A percentile compares a stretch with the other conserved stretches of the same genome.
phyloP scores from a whole-genome alignment of 2,329 filamentous ascomycete species.

The Camillea tinctor region DNA sequence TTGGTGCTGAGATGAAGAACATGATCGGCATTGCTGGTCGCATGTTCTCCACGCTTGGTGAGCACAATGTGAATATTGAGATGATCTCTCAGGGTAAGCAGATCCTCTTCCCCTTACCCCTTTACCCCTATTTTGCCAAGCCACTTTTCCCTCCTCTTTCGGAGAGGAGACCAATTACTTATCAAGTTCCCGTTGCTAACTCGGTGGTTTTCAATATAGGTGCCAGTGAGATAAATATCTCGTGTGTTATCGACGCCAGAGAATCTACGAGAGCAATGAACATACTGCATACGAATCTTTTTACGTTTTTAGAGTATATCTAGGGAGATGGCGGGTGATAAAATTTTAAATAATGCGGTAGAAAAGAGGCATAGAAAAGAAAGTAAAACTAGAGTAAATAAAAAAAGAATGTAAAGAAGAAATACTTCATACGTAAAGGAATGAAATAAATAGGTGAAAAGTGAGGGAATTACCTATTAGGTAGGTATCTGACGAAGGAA shows the following conservation, averaged over 20 bases:
- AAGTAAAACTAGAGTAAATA: background rate
- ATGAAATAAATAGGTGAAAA: too few relatives aligned
- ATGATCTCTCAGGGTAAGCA: slow-evolving; percentile 95
- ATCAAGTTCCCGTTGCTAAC: slow-evolving; percentile 5
- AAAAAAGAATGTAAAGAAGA: too few relatives aligned
- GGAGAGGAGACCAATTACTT: background rate
- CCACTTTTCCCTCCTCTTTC: background rate
- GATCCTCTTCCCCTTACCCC: background rate
- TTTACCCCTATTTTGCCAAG: background rate
- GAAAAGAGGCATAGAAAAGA: background rate
- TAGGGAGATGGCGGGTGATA: background rate
- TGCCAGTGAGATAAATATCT: slow-evolving; percentile 98
- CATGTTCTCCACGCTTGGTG: slow-evolving; percentile 93
- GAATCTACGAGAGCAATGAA: slow-evolving; percentile 94
- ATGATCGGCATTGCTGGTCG: slow-evolving; percentile 91
- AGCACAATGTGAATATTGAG: slow-evolving; percentile 94
- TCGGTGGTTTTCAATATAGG: slow-evolving; percentile 48
- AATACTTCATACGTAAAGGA: too few relatives aligned
- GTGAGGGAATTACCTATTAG: too few relatives aligned
- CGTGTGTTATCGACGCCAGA: slow-evolving; percentile 89
- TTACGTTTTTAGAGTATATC: slow-evolving; percentile 81
- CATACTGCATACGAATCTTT: slow-evolving; percentile 92
- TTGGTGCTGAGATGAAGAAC: slow-evolving; percentile 95
- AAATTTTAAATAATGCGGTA: background rate
- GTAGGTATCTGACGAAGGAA: too few relatives aligned